Evolutionary conservation across 257 asterid genomes (phyloP), one percentile per base, ranked within the genome.

Genomic region (Solanum arcanum): DNA sequence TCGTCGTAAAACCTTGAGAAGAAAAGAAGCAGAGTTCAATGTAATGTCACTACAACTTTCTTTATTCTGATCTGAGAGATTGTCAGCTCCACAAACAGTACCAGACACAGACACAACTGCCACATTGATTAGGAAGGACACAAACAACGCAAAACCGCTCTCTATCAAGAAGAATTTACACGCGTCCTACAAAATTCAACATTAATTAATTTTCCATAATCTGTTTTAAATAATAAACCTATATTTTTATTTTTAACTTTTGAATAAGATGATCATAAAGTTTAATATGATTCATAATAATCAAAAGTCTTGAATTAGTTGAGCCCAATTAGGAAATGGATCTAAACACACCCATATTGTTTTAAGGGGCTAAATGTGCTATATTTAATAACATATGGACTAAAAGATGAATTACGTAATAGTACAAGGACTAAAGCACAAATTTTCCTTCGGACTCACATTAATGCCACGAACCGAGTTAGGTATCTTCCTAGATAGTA

Each of bases 1-100:
- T 9, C 33, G 14, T 16, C 0, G 25, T 15, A 16, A 56, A 70
- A 97, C 99, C 98, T 95, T 94, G 85, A 97, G 96, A 60, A 95
- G 95, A 87, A 97, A 97, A 37, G 99, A 94, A 27, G 99, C 99
- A 47, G 98, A 93, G 47, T 97, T 93, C 44, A 97, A 95, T 4
- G 98, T 93, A 64, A 97, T 87, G 66, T 95, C 94, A 16, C 68
- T 92, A 89, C 99, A 97, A 27, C 85, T 90, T 21, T 94, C 91
- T 18, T 76, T 12, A 31, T 91, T 84, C 0, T 92, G 91, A 12
- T 66, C 0, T 0, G 95, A 87, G 44, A 94, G 81, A 77, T 91
- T 42, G n/a, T 84, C 47, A 25, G 88, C 94, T 3, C 70, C 83
- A 69, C 99, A 97, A 89, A 97, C 98, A 3, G 98, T 89, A 16